A percentile compares a stretch with the other conserved stretches of the same genome.
These are phyloP conservation scores for Kodamaea sagamina DNA, from an alignment of 805 yeast species.

Conservation along the genomic window DNA sequence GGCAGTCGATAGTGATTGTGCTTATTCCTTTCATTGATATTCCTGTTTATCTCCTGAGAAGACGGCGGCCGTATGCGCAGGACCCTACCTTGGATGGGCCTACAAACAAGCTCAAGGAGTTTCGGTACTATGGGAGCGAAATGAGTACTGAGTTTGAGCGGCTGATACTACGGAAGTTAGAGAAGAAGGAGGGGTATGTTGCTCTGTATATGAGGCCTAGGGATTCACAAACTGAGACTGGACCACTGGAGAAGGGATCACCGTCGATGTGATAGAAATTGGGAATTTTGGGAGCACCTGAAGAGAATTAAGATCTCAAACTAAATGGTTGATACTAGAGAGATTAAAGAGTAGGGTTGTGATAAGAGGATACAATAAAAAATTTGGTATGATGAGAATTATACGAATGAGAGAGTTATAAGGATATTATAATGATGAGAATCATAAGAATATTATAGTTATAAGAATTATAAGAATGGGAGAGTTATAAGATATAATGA, in stretches of 20 bases:
- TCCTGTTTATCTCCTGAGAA: conserved; percentile 8
- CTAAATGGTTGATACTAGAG: too few species aligned
- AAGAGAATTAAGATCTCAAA: too few species aligned
- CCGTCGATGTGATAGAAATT: neutral
- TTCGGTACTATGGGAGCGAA: conserved; percentile 10
- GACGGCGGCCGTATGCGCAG: neutral
- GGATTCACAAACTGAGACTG: neutral
- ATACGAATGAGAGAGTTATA: too few species aligned
- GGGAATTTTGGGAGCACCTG: neutral
- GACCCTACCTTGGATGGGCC: conserved; percentile 2
- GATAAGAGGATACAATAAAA: too few species aligned
- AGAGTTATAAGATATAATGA: too few species aligned
- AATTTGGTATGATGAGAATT: too few species aligned
- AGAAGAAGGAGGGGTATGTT: conserved; percentile 13
- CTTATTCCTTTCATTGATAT: conserved; percentile 28
- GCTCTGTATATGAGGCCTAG: conserved; percentile 12
- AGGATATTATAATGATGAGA: too few species aligned
- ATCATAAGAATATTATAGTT: too few species aligned
- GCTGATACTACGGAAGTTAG: conserved; percentile 12
- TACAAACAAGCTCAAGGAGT: conserved; percentile 4
- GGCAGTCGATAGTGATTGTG: conserved; percentile 18
- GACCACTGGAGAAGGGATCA: conserved; percentile 1
- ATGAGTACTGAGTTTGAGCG: conserved; percentile 13
- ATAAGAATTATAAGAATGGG: too few species aligned
- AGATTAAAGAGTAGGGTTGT: too few species aligned